These are phyloP conservation scores for Stentor roeselii DNA, from an alignment of 73 alveolate species.

Conservation along the genomic window DNA sequence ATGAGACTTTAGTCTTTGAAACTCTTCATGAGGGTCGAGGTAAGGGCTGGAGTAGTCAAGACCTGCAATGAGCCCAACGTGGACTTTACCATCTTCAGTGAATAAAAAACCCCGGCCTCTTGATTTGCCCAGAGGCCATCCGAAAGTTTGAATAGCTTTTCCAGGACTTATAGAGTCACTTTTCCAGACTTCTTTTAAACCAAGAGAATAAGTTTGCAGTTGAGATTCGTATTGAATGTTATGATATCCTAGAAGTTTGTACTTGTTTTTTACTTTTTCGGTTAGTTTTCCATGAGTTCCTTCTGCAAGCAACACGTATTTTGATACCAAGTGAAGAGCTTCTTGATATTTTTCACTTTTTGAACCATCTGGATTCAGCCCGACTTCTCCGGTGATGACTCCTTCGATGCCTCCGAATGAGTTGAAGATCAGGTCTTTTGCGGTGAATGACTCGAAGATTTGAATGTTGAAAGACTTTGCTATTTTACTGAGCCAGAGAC, in stretches of 20 bases:
- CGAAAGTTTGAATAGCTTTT: conserved; percentile 73
- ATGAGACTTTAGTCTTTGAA: conserved; percentile 67
- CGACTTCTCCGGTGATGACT: conserved; percentile 76
- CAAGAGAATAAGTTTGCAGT: conserved; percentile 65
- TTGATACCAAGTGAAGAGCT: conserved; percentile 52
- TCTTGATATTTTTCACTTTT: conserved; percentile 39
- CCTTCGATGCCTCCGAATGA: conserved; percentile 81
- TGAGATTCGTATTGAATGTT: conserved; percentile 25
- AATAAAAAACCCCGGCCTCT: conserved; percentile 80
- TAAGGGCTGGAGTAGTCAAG: conserved; percentile 80
- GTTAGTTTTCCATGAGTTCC: conserved; percentile 82
- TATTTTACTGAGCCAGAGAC: conserved; percentile 88
- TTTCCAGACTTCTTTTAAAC: conserved; percentile 86
- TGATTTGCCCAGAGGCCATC: conserved; percentile 73
- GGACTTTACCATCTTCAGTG: conserved; percentile 52
- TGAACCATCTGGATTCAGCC: conserved; percentile 70
- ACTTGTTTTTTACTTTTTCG: conserved; percentile 56
- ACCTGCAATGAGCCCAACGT: conserved; percentile 81
- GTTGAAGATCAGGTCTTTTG: conserved; percentile 36
- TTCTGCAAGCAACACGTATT: conserved; percentile 75
- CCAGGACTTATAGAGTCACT: conserved; percentile 44
- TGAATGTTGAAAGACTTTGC: conserved; percentile 91
- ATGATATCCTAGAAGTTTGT: conserved; percentile 33
- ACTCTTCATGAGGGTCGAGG: conserved; percentile 73
- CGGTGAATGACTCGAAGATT: conserved; percentile 70